A percentile compares a stretch with the other conserved stretches of the same genome.
These are phyloP conservation scores for Melaleuca quinquenervia DNA, from an alignment of 345 rosid genomes.

Conservation along the genomic window DNA sequence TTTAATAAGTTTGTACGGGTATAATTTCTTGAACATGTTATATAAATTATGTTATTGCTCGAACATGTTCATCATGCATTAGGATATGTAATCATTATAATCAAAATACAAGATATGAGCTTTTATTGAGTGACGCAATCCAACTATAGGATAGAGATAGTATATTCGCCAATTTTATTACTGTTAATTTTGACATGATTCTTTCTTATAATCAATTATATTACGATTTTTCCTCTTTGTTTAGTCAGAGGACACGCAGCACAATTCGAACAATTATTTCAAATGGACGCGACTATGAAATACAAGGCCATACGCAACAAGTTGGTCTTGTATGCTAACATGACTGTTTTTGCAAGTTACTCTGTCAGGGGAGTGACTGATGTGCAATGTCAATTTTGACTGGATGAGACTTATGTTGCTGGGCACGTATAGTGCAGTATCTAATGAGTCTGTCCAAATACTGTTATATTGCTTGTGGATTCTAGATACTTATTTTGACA, in stretches of 20 bases:
- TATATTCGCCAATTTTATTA: not conserved
- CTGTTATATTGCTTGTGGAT: not conserved
- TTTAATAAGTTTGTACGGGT: not conserved
- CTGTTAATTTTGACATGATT: not conserved
- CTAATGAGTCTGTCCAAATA: not conserved
- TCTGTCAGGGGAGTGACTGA: not conserved
- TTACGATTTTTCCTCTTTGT: not conserved
- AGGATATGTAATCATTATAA: not conserved
- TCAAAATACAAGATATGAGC: not conserved
- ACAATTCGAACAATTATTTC: not conserved
- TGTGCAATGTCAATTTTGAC: not conserved
- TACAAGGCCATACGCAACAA: not conserved
- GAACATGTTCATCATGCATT: not conserved
- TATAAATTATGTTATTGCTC: not conserved
- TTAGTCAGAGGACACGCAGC: not conserved
- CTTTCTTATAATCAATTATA: not conserved
- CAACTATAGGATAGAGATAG: not conserved
- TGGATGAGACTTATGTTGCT: not conserved
- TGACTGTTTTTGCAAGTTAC: not conserved
- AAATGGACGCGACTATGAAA: not conserved
- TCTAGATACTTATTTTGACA: not conserved
- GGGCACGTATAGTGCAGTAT: not conserved
- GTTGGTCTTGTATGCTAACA: not conserved
- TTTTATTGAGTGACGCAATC: not conserved
- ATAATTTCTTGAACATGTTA: not conserved